Conservation (phyloP, 2,329 filamentous ascomycete species). For the Amauroascus verrucosus region DNA sequence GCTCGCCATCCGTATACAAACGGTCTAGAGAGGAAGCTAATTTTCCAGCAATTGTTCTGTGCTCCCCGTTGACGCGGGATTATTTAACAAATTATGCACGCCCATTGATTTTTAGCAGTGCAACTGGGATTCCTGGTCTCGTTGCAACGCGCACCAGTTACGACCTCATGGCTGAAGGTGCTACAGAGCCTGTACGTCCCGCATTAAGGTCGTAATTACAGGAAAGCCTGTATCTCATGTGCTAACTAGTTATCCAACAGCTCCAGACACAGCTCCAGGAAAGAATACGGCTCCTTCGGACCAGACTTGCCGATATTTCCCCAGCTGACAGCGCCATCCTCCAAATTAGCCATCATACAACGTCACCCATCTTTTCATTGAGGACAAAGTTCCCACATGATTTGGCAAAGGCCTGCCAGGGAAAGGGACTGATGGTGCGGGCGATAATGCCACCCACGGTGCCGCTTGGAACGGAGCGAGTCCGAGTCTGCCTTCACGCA, state of each 20-base stretch:
- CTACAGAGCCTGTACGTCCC: constrained; percentile 37
- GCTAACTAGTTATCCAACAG: constrained; percentile 19
- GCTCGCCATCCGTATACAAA: constrained; percentile 6
- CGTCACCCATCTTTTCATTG: constrained; percentile 56
- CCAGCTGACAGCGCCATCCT: constrained; percentile 25
- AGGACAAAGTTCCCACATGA: constrained; percentile 49
- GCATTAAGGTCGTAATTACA: background rate
- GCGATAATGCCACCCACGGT: constrained; percentile 61
- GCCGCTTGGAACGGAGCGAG: constrained; percentile 51
- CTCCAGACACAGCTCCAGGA: constrained; percentile 39
- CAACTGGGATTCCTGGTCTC: constrained; percentile 52
- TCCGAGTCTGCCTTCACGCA: constrained; percentile 58
- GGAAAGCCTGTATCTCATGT: background rate
- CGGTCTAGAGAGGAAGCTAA: constrained; percentile 12
- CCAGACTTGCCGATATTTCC: constrained; percentile 34
- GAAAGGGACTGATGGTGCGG: constrained; percentile 49
- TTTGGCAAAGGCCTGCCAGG: constrained; percentile 52
- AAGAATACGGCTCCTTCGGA: constrained; percentile 40
- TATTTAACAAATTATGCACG: constrained; percentile 68
- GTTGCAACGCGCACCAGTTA: constrained; percentile 51
- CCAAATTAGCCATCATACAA: constrained; percentile 35
- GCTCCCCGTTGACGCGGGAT: constrained; percentile 47
- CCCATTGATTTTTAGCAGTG: constrained; percentile 65
- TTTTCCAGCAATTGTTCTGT: constrained; percentile 49
- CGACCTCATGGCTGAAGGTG: constrained; percentile 44